A percentile compares a stretch with the other conserved stretches of the same genome.
These are phyloP conservation scores for Senecio squalidus DNA, from an alignment of 140 eudicot genomes.

Conservation along the genomic window DNA sequence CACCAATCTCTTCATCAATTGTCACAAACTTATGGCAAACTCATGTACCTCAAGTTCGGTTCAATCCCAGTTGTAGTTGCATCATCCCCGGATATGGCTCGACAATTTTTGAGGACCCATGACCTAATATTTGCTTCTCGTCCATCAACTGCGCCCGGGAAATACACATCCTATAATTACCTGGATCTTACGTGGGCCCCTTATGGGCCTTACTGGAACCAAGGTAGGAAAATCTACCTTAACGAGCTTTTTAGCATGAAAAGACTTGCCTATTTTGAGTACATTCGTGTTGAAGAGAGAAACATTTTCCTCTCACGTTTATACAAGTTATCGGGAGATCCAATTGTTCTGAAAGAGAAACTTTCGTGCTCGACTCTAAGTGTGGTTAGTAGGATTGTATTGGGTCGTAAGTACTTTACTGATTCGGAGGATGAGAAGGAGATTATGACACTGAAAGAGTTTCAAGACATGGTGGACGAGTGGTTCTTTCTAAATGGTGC, in stretches of 20 bases:
- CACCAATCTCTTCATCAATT: constrained; percentile 42
- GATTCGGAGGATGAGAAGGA: constrained; percentile 10
- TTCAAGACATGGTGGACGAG: constrained; percentile 36
- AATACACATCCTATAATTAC: constrained; percentile 29
- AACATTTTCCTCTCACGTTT: constrained; percentile 15
- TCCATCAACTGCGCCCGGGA: constrained; percentile 39
- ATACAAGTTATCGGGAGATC: constrained; percentile 19
- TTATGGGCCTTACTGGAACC: constrained; percentile 43
- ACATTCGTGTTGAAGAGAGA: constrained; percentile 31
- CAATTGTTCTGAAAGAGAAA: constrained; percentile 13
- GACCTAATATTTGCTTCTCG: constrained; percentile 40
- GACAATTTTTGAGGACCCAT: constrained; percentile 31
- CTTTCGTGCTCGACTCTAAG: constrained; percentile 16
- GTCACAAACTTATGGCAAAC: constrained; percentile 42
- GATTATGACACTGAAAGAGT: constrained; percentile 18
- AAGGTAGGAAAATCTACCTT: constrained; percentile 31
- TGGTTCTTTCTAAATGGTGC: constrained; percentile 32
- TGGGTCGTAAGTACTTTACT: constrained; percentile 36
- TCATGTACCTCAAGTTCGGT: constrained; percentile 44
- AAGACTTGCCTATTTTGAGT: constrained; percentile 19
- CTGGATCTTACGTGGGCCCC: constrained; percentile 36
- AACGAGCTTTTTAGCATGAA: constrained; percentile 29
- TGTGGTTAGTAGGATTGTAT: constrained; percentile 22
- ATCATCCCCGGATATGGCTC: constrained; percentile 50
- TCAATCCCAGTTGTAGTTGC: constrained; percentile 37